phyloP scores from a whole-genome alignment of 2,329 filamentous ascomycete species.

The Colletotrichum sp. region DNA sequence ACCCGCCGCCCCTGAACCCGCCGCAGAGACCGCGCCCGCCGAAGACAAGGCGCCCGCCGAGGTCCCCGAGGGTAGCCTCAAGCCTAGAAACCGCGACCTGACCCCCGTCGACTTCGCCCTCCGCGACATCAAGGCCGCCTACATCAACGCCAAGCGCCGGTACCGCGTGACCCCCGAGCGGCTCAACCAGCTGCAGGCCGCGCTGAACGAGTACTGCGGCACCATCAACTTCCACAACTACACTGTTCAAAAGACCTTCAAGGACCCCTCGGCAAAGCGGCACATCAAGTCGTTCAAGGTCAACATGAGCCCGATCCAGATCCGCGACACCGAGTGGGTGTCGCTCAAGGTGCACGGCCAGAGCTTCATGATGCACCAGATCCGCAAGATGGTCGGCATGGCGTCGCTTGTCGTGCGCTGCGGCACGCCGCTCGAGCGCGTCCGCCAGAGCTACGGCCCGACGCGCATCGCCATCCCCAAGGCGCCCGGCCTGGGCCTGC shows the following conservation, averaged over 20 bases:
- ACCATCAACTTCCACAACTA: slow-evolving; percentile 98
- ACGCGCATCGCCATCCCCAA: slow-evolving; percentile 89
- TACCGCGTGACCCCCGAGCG: slow-evolving; percentile 82
- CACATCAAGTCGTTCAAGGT: slow-evolving; percentile 92
- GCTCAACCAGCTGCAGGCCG: slow-evolving; percentile 75
- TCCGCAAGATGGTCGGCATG: slow-evolving; percentile 98
- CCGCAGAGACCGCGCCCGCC: slow-evolving; percentile 11
- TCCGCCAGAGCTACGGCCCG: slow-evolving; percentile 75
- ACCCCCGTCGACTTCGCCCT: slow-evolving; percentile 68
- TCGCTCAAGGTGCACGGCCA: slow-evolving; percentile 96
- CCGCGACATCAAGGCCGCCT: slow-evolving; percentile 80
- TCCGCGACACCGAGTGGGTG: slow-evolving; percentile 93
- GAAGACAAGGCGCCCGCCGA: slow-evolving; percentile 16
- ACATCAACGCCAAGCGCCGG: slow-evolving; percentile 79
- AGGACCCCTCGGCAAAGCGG: slow-evolving; percentile 84
- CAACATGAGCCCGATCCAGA: slow-evolving; percentile 77
- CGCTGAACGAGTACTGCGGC: slow-evolving; percentile 78
- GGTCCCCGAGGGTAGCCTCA: slow-evolving; percentile 29
- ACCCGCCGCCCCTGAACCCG: background rate
- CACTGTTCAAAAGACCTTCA: slow-evolving; percentile 85
- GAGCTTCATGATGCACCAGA: slow-evolving; percentile 99
- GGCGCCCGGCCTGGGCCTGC: slow-evolving; percentile 84
- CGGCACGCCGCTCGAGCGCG: slow-evolving; percentile 74
- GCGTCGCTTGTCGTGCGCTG: slow-evolving; percentile 83
- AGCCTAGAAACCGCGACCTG: slow-evolving; percentile 47